Evolutionary conservation across 148 eudicot species (phyloP).

Genomic region (Persicaria maculosa): DNA sequence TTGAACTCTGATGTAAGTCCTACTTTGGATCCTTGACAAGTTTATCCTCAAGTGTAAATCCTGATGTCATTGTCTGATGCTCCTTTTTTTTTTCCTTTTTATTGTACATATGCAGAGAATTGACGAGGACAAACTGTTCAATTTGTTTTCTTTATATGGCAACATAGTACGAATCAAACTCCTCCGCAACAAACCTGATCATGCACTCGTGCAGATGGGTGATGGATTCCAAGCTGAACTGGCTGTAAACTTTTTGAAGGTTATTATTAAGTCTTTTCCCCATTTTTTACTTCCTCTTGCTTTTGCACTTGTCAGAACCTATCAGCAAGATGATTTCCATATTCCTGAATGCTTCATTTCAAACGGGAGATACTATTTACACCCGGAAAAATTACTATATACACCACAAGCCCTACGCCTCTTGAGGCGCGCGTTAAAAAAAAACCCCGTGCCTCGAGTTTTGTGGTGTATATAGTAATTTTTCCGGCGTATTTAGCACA

Average conservation of each 20-base stretch:
- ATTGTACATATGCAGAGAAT: conserved; percentile 38
- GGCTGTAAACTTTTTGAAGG: conserved; percentile 96
- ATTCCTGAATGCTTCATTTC: neutral
- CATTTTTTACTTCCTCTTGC: neutral
- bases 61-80: neutral
- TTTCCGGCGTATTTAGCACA: too few relatives aligned
- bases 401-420: too few relatives aligned
- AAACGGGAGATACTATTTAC: too few relatives aligned
- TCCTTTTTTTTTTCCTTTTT: conserved; percentile 1
- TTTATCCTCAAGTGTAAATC: neutral
- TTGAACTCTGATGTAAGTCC: conserved; percentile 73
- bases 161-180: conserved; percentile 91
- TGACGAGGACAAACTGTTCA: conserved; percentile 90
- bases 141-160: conserved; percentile 88
- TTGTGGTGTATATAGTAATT: too few relatives aligned
- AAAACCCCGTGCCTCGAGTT: too few relatives aligned
- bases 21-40: neutral
- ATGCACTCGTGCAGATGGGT: conserved; percentile 84
- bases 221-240: conserved; percentile 99
- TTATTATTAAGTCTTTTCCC: conserved; percentile 10
- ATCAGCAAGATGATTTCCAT: neutral
- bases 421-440: too few relatives aligned
- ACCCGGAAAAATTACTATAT: too few relatives aligned
- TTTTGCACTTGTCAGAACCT: neutral
- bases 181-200: conserved; percentile 91